Base-by-base conservation (phyloP, 1,284 basidiomycete genomes). In the Mycena citricolor region DNA sequence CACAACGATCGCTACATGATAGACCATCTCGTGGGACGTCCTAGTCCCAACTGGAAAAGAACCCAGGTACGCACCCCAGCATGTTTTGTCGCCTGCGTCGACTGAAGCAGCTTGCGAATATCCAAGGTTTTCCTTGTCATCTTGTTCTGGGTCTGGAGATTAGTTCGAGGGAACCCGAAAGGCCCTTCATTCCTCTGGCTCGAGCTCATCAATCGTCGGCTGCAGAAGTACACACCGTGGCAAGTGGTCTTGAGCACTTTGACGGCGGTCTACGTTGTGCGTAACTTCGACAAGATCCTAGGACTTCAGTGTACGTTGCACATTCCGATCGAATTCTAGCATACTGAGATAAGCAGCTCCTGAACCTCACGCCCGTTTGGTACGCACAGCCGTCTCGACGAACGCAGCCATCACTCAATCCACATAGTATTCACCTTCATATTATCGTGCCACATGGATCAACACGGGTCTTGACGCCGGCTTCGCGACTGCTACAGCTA, bases 371-470 rank as follows among this genome's bases (percentile, higher is more conserved):
- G 90, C 93, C 8, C 78, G 82, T 52, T 74, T 97, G 49, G 91
- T 93, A 54, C 63, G 85, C 67, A 20, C 16, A 42, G 29, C 25
- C 43, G 22, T 29, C 33, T 47, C 42, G 26, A 32, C 42, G 53
- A 47, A 55, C 58, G 47, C 8, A 37, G 4, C 13, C 30, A 19
- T 8, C 33, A 10, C 3, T 50, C 23, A 20, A 31, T 33, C 19
- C 33, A 19, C 14, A 4, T 54, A 94, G 90, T 97, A 97, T 62
- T 90, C 92, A 2, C 78, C 89, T 2, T 87, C 90, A 6, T 97
- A 94, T 64, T 97, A 95, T 65, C 85, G 95, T 21, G 94, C 93
- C n/a, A 97, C 94, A 35, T 99, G 94, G 88, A 84, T 99, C 54
- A 83, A 70, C 41, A 94, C 88, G 0, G 94, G 93, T 0, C 74